phyloP scores from a whole-genome alignment of 352 stramenopile species.

The Thraustotheca clavata region DNA sequence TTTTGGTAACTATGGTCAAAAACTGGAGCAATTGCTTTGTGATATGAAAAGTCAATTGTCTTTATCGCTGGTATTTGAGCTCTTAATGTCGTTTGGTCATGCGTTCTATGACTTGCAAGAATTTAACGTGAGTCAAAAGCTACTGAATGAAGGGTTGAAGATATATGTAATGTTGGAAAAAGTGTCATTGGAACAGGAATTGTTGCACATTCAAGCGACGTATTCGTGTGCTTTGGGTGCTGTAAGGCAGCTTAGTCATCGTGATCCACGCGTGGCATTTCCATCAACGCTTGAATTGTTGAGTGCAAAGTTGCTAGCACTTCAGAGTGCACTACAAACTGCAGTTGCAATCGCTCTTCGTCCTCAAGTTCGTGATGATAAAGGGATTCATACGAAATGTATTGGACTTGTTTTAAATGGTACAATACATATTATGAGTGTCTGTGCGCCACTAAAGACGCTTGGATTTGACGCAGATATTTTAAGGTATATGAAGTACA shows the following conservation, averaged over 20 bases:
- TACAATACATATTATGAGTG: conserved; percentile 44
- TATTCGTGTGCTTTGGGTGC: background rate
- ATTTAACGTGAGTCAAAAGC: conserved; percentile 1
- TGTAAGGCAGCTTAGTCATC: background rate
- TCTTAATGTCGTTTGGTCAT: conserved; percentile 10
- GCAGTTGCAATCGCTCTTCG: background rate
- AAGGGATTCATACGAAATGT: background rate
- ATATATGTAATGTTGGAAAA: too few species aligned
- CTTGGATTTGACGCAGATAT: conserved; percentile 48
- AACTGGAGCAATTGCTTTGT: background rate
- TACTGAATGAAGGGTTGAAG: too few species aligned
- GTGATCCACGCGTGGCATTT: background rate
- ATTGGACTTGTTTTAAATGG: conserved; percentile 55
- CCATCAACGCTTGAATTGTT: conserved; percentile 3
- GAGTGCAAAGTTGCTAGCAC: background rate
- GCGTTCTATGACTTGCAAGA: conserved; percentile 1
- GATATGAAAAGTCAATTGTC: conserved; percentile 6
- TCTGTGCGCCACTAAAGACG: conserved; percentile 34
- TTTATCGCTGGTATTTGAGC: background rate
- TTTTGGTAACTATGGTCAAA: background rate
- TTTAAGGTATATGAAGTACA: conserved; percentile 55
- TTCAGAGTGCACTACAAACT: background rate
- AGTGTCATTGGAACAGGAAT: background rate
- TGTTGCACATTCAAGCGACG: conserved; percentile 1
- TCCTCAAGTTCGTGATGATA: background rate